Percentiles rank a stretch among this genome's conserved stretches.
Evolutionary conservation across 2,329 filamentous ascomycete genomes (phyloP).

Genomic region (Colletotrichum falcatum): DNA sequence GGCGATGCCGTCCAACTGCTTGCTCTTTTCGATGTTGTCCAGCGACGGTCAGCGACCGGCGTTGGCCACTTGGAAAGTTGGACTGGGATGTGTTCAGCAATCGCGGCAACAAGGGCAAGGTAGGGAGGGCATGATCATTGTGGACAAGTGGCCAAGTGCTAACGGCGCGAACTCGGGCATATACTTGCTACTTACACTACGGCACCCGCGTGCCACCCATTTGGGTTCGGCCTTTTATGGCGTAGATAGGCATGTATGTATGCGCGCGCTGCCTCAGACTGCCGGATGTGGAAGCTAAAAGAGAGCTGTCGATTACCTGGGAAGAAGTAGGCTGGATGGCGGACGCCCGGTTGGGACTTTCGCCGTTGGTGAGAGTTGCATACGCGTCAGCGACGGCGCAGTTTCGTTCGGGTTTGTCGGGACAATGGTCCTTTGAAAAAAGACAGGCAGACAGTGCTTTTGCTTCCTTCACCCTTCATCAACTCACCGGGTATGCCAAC

Average conservation of each 20-base stretch:
- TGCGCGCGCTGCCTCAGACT: background rate
- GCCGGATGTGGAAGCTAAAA: constrained; percentile 23
- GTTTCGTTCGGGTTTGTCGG: constrained; percentile 19
- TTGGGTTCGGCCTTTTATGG: constrained; percentile 3
- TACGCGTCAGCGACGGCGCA: constrained; percentile 4
- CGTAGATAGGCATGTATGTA: too few species aligned
- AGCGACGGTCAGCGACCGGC: background rate
- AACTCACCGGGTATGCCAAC: constrained; percentile 1
- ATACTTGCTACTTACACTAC: background rate
- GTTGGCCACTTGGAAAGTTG: background rate
- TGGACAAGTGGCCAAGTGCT: background rate
- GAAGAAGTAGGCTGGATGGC: background rate
- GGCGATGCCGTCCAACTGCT: background rate
- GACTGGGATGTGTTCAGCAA: background rate
- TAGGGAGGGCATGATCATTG: constrained; percentile 11
- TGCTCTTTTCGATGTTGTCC: background rate
- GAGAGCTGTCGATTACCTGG: background rate
- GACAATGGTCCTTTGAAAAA: constrained; percentile 10
- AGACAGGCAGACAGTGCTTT: background rate
- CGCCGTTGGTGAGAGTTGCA: background rate
- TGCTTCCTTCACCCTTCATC: background rate
- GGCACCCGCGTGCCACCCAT: constrained; percentile 27
- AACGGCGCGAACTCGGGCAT: constrained; percentile 22
- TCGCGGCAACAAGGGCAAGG: background rate
- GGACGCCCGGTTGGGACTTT: background rate